Evolutionary conservation across 129 eudicot species (phyloP).

Genomic region (Flaveria linearis): DNA sequence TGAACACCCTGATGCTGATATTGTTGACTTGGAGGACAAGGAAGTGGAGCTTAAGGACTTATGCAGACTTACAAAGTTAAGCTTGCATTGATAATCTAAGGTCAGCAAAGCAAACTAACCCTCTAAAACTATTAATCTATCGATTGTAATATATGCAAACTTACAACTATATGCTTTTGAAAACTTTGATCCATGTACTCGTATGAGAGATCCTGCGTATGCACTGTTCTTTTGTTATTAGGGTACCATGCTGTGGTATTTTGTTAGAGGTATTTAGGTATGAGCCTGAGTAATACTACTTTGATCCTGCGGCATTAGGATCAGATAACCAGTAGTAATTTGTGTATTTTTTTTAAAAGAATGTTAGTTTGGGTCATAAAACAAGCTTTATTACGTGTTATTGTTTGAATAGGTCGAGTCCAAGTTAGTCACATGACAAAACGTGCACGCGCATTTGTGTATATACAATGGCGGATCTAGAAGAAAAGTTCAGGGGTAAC

Average conservation of each 20-base stretch:
- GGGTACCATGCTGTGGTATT: not conserved
- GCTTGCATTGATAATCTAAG: not conserved
- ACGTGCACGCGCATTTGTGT: no score
- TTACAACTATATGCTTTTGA: not conserved
- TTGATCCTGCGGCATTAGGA: not conserved
- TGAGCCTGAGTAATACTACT: not conserved
- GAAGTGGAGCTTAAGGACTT: conserved; percentile 18
- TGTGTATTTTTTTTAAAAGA: no score
- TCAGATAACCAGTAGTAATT: no score
- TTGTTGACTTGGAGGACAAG: conserved; percentile 16
- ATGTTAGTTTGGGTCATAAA: no score
- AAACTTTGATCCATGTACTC: not conserved
- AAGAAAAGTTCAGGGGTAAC: no score
- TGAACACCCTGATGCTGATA: conserved; percentile 24
- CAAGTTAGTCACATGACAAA: no score
- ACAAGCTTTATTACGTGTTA: no score
- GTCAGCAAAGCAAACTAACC: not conserved
- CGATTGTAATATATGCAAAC: not conserved
- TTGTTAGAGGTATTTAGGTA: not conserved
- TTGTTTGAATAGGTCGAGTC: no score
- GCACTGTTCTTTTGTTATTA: conserved; percentile 1
- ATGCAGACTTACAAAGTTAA: conserved; percentile 19
- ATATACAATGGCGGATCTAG: no score
- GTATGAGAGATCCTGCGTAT: not conserved
- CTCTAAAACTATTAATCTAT: not conserved